A percentile compares a stretch with the other conserved stretches of the same genome.
Conservation (phyloP, 441 rosid genomes). For the Manihot esculenta region DNA sequence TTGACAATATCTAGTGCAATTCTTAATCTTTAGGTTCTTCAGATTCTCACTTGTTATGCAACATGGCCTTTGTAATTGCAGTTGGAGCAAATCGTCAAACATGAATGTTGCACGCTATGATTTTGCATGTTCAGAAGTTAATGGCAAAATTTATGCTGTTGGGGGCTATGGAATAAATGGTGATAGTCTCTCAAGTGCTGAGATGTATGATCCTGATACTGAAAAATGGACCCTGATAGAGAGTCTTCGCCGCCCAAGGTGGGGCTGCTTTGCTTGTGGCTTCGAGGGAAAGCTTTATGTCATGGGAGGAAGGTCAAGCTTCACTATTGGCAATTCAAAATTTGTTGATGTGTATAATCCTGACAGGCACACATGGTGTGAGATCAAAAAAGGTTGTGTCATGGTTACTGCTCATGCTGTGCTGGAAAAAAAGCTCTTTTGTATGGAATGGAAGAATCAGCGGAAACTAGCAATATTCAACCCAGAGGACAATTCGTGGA, state of each 20-base stretch:
- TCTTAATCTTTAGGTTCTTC: neutral
- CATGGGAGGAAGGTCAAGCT: slow-evolving; percentile 97
- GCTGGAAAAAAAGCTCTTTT: slow-evolving; percentile 72
- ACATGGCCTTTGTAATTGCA: slow-evolving; percentile 33
- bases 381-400: slow-evolving; percentile 85
- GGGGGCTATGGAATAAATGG: slow-evolving; percentile 84
- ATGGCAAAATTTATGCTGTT: slow-evolving; percentile 74
- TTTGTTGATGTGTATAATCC: slow-evolving; percentile 79
- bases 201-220: slow-evolving; percentile 73
- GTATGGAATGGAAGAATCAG: slow-evolving; percentile 97
- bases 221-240: slow-evolving; percentile 68
- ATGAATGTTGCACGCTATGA: slow-evolving; percentile 85
- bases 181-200: slow-evolving; percentile 75
- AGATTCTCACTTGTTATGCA: neutral
- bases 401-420: slow-evolving; percentile 98
- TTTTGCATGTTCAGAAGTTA: slow-evolving; percentile 85
- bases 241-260: slow-evolving; percentile 82
- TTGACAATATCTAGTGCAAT: neutral
- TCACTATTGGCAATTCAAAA: slow-evolving; percentile 90
- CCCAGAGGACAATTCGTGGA: slow-evolving; percentile 75
- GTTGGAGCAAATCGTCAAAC: slow-evolving; percentile 82
- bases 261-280: slow-evolving; percentile 88
- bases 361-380: slow-evolving; percentile 61
- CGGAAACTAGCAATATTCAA: slow-evolving; percentile 71
- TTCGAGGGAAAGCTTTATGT: slow-evolving; percentile 89